Percentiles rank a stretch among this genome's conserved stretches.
phyloP scores from a whole-genome alignment of 139 green algal genomes.

The Diplosphaera chodatii region DNA sequence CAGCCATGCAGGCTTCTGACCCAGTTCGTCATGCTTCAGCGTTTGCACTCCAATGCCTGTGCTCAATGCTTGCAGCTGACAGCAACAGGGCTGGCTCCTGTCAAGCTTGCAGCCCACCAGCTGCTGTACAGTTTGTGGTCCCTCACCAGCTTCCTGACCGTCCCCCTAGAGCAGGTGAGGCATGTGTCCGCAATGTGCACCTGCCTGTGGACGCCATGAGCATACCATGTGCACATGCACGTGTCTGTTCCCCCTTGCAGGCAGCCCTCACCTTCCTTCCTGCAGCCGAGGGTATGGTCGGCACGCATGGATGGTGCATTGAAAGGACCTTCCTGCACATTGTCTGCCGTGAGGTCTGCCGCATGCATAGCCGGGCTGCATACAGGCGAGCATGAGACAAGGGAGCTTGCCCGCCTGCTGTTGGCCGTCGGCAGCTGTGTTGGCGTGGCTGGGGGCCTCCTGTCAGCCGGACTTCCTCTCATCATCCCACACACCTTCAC shows the following conservation, averaged over 20 bases:
- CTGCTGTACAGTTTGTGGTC: slow-evolving; percentile 38
- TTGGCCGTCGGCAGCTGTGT: not conserved
- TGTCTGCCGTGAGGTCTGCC: too few species aligned
- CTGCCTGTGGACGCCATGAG: too few species aligned
- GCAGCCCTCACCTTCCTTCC: slow-evolving; percentile 55
- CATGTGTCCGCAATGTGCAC: too few species aligned
- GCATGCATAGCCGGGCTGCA: too few species aligned
- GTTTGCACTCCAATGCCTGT: too few species aligned
- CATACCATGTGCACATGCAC: too few species aligned
- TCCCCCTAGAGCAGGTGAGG: not conserved
- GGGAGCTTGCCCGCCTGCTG: not conserved
- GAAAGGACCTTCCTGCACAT: too few species aligned
- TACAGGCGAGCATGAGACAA: too few species aligned
- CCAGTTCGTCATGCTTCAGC: too few species aligned
- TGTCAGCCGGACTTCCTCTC: not conserved
- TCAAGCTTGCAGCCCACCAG: slow-evolving; percentile 66
- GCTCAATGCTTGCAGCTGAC: slow-evolving; percentile 27
- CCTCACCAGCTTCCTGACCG: slow-evolving; percentile 44
- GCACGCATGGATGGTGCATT: too few species aligned
- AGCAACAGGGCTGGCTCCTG: slow-evolving; percentile 37
- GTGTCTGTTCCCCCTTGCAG: too few species aligned
- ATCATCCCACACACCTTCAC: not conserved
- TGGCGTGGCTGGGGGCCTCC: not conserved
- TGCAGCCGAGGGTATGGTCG: not conserved
- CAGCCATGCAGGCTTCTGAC: too few species aligned